Conservation (phyloP, 169 alveolate genomes). For the Plasmodium ovale region DNA sequence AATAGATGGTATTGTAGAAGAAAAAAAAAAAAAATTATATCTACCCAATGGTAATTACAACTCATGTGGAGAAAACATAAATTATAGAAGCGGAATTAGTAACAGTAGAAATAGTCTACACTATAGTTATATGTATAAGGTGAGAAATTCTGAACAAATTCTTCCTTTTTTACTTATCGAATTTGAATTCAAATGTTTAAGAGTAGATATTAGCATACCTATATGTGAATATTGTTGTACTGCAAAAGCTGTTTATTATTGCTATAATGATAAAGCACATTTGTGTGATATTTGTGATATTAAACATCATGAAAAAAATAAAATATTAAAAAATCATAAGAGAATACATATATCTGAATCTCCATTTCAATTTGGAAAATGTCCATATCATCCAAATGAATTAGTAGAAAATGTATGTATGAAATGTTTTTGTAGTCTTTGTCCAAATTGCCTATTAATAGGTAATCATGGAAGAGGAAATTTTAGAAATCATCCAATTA, state of each 20-base stretch:
- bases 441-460: conserved; percentile 89
- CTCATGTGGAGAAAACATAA: background rate
- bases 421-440: conserved; percentile 88
- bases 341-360: conserved; percentile 91
- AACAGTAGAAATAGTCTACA: background rate
- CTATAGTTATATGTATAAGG: conserved; percentile 79
- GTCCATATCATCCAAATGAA: conserved; percentile 91
- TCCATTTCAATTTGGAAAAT: conserved; percentile 91
- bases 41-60: background rate
- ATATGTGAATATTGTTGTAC: conserved; percentile 79
- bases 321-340: conserved; percentile 88
- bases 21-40: background rate
- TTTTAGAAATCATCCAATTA: conserved; percentile 89
- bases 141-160: conserved; percentile 84
- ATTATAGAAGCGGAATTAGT: background rate
- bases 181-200: conserved; percentile 82
- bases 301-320: conserved; percentile 86
- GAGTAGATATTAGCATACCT: conserved; percentile 85
- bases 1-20: too few species aligned
- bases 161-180: conserved; percentile 82
- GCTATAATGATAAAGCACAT: conserved; percentile 84
- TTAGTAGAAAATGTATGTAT: conserved; percentile 91
- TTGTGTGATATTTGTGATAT: conserved; percentile 91
- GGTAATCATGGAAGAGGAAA: conserved; percentile 90
- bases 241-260: conserved; percentile 31